phyloP scores from a whole-genome alignment of 306 rosid genomes.

The Astragalus glycyphyllos region DNA sequence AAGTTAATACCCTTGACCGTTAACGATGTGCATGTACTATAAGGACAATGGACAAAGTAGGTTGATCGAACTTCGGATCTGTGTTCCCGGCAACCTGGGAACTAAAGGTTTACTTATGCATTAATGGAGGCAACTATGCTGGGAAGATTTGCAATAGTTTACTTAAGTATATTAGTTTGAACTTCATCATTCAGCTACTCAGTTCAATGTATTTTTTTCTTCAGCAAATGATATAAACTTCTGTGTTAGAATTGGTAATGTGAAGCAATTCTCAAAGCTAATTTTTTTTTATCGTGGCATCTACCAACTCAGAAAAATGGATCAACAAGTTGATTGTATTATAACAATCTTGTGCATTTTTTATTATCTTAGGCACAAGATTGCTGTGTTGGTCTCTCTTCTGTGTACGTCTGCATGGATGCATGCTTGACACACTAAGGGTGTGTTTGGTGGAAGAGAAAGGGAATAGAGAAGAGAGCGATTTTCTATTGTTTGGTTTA shows the following conservation, averaged over 20 bases:
- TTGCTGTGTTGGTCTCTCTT: background rate
- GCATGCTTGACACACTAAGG: too few species aligned
- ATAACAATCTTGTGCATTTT: background rate
- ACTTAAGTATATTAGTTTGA: conserved; percentile 16
- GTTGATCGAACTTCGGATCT: conserved; percentile 21
- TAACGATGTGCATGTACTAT: conserved; percentile 39
- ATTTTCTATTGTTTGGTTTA: too few species aligned
- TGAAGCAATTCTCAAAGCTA: conserved; percentile 22
- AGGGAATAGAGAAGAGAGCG: too few species aligned
- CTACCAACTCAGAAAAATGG: background rate
- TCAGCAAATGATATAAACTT: conserved; percentile 4
- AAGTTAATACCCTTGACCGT: conserved; percentile 39
- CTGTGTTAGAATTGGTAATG: conserved; percentile 25
- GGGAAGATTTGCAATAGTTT: conserved; percentile 33
- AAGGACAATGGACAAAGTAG: conserved; percentile 41
- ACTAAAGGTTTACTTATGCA: conserved; percentile 27
- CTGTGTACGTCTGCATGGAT: background rate
- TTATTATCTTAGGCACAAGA: background rate
- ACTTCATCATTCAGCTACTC: conserved; percentile 2
- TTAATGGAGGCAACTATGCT: conserved; percentile 31
- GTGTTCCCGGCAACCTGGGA: conserved; percentile 32
- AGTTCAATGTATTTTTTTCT: conserved; percentile 34
- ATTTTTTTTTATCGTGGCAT: conserved; percentile 19
- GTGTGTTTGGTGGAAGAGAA: too few species aligned
- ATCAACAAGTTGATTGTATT: background rate